These are phyloP conservation scores for Trichoderma lentiforme DNA, from an alignment of 2,329 filamentous ascomycete genomes.

Conservation along the genomic window DNA sequence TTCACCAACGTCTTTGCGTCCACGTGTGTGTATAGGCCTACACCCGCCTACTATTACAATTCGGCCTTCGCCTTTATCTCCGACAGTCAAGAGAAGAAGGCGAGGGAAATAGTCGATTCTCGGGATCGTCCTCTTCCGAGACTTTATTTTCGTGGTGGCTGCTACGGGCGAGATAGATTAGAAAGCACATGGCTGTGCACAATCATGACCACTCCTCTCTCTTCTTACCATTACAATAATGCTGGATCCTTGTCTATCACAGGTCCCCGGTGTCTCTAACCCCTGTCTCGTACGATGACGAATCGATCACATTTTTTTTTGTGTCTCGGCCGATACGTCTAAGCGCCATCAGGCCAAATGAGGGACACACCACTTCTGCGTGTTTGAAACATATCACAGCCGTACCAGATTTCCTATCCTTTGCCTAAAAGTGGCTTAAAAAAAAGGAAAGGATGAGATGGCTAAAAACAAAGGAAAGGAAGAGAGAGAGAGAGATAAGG, in stretches of 20 bases:
- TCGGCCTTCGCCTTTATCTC: background rate
- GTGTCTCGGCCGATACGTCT: background rate
- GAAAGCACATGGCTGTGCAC: background rate
- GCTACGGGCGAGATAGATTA: background rate
- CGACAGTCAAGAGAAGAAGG: background rate
- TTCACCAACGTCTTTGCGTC: background rate
- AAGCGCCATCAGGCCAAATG: background rate
- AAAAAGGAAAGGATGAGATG: background rate
- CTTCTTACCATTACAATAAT: background rate
- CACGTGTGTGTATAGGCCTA: background rate
- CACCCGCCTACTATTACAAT: background rate
- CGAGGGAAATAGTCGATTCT: background rate
- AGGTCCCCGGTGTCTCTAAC: background rate
- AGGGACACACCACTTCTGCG: background rate
- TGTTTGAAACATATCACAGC: background rate
- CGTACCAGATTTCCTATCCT: background rate
- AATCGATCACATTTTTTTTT: background rate
- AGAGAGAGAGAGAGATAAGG: background rate
- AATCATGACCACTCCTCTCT: background rate
- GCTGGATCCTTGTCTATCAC: background rate
- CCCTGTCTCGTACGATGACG: background rate
- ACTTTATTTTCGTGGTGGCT: background rate
- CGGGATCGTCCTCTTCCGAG: background rate
- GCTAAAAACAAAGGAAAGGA: background rate
- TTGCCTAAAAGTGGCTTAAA: background rate